Base-by-base conservation (phyloP, 352 stramenopile genomes). In the Phytophthora ramorum region DNA sequence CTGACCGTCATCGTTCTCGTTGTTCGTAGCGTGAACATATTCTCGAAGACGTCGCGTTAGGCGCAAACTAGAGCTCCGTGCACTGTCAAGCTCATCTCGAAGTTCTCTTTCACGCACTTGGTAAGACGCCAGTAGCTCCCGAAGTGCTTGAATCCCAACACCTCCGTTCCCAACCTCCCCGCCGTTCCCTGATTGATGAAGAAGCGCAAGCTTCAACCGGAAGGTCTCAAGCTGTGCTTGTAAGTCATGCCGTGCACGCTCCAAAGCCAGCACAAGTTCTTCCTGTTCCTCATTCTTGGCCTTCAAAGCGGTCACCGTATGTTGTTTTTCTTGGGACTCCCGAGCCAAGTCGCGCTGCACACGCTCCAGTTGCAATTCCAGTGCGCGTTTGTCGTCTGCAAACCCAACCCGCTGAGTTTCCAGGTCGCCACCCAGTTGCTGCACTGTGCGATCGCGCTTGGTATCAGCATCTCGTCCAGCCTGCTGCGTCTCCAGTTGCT, bases 191-290 rank as follows among this genome's bases (percentile, higher is more conserved):
- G 58, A 44, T 10, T 71, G 58, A 14, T 68, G 57, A 7, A 83
- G 32, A 1, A 81, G 67, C 0, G 68, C 53, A 20, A 89, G 57
- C 47, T 85, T 81, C 4, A 83, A 20, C 6, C 79, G 77, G 41
- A 78, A 83, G 5, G 71, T 57, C 13, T 89, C 77, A 0, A 80
- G 34, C 53, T 86, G 69, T 0, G 75, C 76, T 57, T 89, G 75
- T 19, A 68, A 44, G n/a, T 89, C 77, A 30, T 81, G 69, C 2
- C 66, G 48, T 5, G 77, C 50, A 2, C 76, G 76, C 22, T 87
- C 78, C 52, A 76, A 66, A 4, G 64, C 28, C n/a, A 86, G 22
- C 16, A 83, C 0, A 2, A 87, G 48, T 37, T 89, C 77, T 61
- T 89, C 78, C 9, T 72, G 76, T 34, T 89, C 75, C 24, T 79